Conservation (phyloP, 1,139 yeast species). For the Candida tropicalis region DNA sequence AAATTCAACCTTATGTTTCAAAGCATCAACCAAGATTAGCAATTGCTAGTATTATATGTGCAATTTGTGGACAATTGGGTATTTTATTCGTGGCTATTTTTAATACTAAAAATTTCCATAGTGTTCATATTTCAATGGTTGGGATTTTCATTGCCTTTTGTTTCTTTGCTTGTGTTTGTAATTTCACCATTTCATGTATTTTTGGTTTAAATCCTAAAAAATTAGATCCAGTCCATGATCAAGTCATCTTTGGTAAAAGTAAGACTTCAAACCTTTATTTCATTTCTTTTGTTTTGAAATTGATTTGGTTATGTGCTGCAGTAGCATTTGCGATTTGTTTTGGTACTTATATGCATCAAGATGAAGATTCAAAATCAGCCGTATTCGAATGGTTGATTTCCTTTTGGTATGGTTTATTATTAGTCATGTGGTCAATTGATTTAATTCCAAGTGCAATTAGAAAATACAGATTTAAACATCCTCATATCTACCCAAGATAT, state of each 20-base stretch:
- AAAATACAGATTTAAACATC: conserved; percentile 30
- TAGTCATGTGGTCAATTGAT: conserved; percentile 69
- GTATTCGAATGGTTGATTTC: conserved; percentile 82
- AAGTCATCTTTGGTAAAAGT: conserved; percentile 40
- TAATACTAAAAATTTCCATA: conserved; percentile 60
- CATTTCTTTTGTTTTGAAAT: conserved; percentile 55
- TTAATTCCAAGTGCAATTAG: conserved; percentile 62
- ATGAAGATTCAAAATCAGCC: conserved; percentile 50
- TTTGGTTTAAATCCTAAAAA: conserved; percentile 59
- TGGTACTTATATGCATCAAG: conserved; percentile 48
- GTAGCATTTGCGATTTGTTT: conserved; percentile 71
- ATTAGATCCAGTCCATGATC: conserved; percentile 43
- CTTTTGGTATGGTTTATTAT: conserved; percentile 77
- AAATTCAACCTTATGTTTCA: conserved; percentile 57
- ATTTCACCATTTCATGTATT: conserved; percentile 59
- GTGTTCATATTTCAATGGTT: conserved; percentile 72
- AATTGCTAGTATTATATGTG: conserved; percentile 52
- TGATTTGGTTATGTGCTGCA: conserved; percentile 70
- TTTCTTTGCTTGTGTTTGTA: conserved; percentile 64
- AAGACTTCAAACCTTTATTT: conserved; percentile 47
- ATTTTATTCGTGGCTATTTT: conserved; percentile 75
- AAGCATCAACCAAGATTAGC: conserved; percentile 52
- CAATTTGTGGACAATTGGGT: conserved; percentile 73
- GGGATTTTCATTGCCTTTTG: conserved; percentile 71
- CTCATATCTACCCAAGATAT: conserved; percentile 17